Evolutionary conservation across 108 stramenopile genomes (phyloP), one percentile per base, ranked within the genome.

Genomic region (Pseudonitzschia delicatissima): DNA sequence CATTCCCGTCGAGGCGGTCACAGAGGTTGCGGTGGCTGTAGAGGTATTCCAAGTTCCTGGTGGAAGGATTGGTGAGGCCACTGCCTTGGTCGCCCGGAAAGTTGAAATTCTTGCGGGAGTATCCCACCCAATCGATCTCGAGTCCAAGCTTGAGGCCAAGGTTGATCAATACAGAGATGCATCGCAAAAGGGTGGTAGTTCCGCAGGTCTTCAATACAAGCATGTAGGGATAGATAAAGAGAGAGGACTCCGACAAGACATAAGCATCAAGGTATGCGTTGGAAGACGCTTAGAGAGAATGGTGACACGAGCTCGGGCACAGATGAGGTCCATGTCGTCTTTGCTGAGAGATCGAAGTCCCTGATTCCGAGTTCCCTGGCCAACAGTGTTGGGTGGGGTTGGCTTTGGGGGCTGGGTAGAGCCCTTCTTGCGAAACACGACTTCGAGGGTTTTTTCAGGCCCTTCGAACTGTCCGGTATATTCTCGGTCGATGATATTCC

Each of bases 181-280:
- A 98, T 29, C 97, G 95, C 27, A 99, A 83, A 28, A 99, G 90
- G 12, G 99, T 99, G 28, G 99, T 99, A 37, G 98, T 99, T 17
- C 99, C 99, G 71, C 99, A 99, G n/a, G 99, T 99, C 83, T 99
- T 99, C 76, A 99, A 80, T 17, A 99, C 91, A 20, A 98, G 52
- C 90, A 98, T 97, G 91, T 97, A 91, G 20, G 95, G 90, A 74
- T 98, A 99, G 48, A 99, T 93, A 78, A 99, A 99, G 50, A 99
- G 92, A 9, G 93, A 95, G 12, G 89, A 92, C 80, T 99, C 99
- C 33, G 86, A 88, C 26, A 99, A 81, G 28, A 98, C 95, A 71
- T 99, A 99, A 4, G 99, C 96, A 69, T 99, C 98, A 51, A 98
- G 82, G 71, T 96, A 92, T 6, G 81, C 81, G 71, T 98, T 98